phyloP scores from a whole-genome alignment of 169 alveolate species.

The Theileria sp. region DNA sequence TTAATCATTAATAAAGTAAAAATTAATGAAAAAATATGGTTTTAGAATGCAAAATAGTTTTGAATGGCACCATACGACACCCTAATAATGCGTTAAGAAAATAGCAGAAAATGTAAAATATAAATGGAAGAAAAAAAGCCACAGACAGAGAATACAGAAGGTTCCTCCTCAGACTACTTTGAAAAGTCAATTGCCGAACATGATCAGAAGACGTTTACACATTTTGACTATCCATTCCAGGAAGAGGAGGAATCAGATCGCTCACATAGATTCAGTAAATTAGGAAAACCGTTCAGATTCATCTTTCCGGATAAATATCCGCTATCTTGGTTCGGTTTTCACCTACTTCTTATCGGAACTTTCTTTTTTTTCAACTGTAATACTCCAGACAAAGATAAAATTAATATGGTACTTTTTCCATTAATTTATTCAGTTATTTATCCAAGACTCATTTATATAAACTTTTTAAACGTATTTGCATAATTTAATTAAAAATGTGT shows the following conservation, averaged over 20 bases:
- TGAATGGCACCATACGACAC: constrained; percentile 21
- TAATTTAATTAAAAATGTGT: constrained; percentile 12
- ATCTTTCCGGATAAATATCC: constrained; percentile 58
- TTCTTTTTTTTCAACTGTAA: constrained; percentile 47
- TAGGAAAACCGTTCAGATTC: constrained; percentile 2
- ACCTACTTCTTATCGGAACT: constrained; percentile 27
- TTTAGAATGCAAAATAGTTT: neutral
- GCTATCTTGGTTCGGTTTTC: constrained; percentile 44
- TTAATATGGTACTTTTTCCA: neutral
- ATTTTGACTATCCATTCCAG: constrained; percentile 1
- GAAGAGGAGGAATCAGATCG: constrained; percentile 29
- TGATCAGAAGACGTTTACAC: constrained; percentile 23
- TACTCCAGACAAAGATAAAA: constrained; percentile 3
- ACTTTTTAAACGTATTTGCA: neutral
- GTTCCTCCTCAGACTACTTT: constrained; percentile 3
- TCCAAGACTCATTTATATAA: neutral
- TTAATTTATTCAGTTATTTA: neutral
- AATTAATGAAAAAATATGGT: neutral
- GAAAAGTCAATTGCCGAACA: constrained; percentile 22
- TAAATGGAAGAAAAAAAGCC: constrained; percentile 13
- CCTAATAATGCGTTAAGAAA: neutral
- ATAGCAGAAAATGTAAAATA: constrained; percentile 5
- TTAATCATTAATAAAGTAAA: neutral
- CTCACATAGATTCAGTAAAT: neutral
- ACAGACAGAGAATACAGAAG: neutral